Evolutionary conservation across 441 rosid genomes (phyloP).

Genomic region (Populus trichocarpa): DNA sequence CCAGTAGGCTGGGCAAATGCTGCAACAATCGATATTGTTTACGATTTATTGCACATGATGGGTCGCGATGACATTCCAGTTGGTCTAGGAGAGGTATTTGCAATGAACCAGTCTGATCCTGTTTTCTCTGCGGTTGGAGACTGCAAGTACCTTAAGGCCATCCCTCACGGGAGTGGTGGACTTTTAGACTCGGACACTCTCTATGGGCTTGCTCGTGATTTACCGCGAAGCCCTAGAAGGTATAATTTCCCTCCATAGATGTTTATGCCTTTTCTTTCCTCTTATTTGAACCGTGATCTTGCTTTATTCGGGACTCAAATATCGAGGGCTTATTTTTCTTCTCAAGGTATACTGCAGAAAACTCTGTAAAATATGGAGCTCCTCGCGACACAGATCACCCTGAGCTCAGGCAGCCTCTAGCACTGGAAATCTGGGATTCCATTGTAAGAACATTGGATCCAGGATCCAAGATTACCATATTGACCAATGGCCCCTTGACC

Average conservation of each 20-base stretch:
- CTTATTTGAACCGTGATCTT: neutral
- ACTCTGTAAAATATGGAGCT: slow-evolving; percentile 54
- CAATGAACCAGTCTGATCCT: slow-evolving; percentile 61
- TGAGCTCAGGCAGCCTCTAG: slow-evolving; percentile 70
- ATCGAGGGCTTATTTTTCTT: no score
- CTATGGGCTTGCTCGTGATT: slow-evolving; percentile 73
- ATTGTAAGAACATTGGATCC: slow-evolving; percentile 29
- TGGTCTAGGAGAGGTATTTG: slow-evolving; percentile 66
- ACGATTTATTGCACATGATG: slow-evolving; percentile 95
- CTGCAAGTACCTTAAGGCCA: slow-evolving; percentile 64
- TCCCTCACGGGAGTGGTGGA: slow-evolving; percentile 86
- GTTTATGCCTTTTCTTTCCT: neutral
- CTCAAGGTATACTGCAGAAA: slow-evolving; percentile 72
- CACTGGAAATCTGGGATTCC: slow-evolving; percentile 71
- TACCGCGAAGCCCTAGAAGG: slow-evolving; percentile 89
- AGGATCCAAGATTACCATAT: slow-evolving; percentile 52
- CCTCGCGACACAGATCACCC: slow-evolving; percentile 68
- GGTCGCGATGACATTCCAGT: slow-evolving; percentile 90
- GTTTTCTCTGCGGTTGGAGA: slow-evolving; percentile 51
- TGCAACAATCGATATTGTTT: slow-evolving; percentile 78
- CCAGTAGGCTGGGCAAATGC: slow-evolving; percentile 97
- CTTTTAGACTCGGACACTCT: slow-evolving; percentile 84
- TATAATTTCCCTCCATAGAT: slow-evolving; percentile 12
- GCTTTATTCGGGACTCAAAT: neutral
- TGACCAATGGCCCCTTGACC: slow-evolving; percentile 86